Evolutionary conservation across 805 yeast species (phyloP).

Genomic region (Metschnikowia similis): DNA sequence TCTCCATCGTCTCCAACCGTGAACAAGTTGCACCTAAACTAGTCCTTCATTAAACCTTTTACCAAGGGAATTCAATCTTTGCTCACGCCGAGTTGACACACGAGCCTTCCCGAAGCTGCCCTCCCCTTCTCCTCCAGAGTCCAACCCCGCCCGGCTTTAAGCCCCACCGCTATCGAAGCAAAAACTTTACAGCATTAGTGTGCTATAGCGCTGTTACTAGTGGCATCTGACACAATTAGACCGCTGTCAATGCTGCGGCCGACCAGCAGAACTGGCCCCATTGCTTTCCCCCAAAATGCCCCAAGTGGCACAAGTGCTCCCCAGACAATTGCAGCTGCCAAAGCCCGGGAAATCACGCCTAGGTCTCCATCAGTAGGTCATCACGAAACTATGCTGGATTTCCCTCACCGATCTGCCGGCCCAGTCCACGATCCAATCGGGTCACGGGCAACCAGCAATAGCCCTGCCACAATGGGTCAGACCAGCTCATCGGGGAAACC

Average conservation of each 20-base stretch:
- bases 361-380: slow-evolving; percentile 2
- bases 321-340: background rate
- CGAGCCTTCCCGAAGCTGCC: background rate
- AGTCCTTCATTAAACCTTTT: background rate
- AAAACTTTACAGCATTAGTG: background rate
- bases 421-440: slow-evolving; percentile 5
- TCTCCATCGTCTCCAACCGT: background rate
- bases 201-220: background rate
- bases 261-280: slow-evolving; percentile 1
- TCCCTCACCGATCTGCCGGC: background rate
- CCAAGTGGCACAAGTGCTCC: background rate
- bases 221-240: background rate
- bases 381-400: background rate
- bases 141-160: background rate
- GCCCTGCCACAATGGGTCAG: slow-evolving; percentile 8
- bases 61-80: background rate
- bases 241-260: slow-evolving; percentile 1
- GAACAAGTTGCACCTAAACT: background rate
- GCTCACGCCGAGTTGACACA: background rate
- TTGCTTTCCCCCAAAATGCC: slow-evolving; percentile 3
- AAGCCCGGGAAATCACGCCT: slow-evolving; percentile 1
- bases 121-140: background rate
- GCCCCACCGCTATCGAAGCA: background rate
- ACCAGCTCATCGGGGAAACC: slow-evolving; percentile 24
- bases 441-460: slow-evolving; percentile 6